phyloP scores from a whole-genome alignment of 805 yeast species.

The Metschnikowia picachoensis region DNA sequence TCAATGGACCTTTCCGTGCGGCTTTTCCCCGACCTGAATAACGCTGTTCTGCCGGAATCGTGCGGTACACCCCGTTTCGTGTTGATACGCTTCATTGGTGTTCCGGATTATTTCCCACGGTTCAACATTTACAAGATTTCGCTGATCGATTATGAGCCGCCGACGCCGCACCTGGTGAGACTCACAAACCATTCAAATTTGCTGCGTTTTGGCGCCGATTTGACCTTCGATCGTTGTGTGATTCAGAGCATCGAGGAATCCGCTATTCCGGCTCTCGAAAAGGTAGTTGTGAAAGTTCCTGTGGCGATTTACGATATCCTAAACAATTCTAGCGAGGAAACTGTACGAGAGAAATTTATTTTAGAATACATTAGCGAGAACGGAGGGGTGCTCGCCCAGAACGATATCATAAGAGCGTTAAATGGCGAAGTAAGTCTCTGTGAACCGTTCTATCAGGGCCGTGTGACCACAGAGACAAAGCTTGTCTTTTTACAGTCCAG shows the following conservation, averaged over 20 bases:
- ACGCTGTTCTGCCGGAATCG: constrained; percentile 1
- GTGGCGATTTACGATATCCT: constrained; percentile 35
- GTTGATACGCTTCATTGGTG: constrained; percentile 36
- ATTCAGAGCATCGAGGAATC: constrained; percentile 31
- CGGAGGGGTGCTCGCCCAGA: constrained; percentile 35
- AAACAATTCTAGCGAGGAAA: constrained; percentile 25
- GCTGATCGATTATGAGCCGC: constrained; percentile 25
- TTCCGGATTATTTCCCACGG: constrained; percentile 34
- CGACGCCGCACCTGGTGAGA: constrained; percentile 27
- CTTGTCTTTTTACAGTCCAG: constrained; percentile 46
- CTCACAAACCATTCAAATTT: constrained; percentile 39
- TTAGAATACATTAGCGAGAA: constrained; percentile 20
- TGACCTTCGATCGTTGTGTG: constrained; percentile 41
- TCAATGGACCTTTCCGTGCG: constrained; percentile 32
- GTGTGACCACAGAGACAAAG: constrained; percentile 42
- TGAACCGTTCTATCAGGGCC: constrained; percentile 75
- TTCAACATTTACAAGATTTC: constrained; percentile 36
- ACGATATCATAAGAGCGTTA: constrained; percentile 39
- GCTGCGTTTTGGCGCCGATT: constrained; percentile 28
- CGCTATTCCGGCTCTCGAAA: constrained; percentile 38
- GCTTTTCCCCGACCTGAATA: constrained; percentile 27
- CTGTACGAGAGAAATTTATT: constrained; percentile 33
- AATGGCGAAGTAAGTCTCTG: constrained; percentile 55
- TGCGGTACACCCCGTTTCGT: constrained; percentile 20
- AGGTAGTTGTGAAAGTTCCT: constrained; percentile 48